Evolutionary conservation across 192 early-diverging fungal genomes (phyloP).

Genomic region (Coemansia sp.): DNA sequence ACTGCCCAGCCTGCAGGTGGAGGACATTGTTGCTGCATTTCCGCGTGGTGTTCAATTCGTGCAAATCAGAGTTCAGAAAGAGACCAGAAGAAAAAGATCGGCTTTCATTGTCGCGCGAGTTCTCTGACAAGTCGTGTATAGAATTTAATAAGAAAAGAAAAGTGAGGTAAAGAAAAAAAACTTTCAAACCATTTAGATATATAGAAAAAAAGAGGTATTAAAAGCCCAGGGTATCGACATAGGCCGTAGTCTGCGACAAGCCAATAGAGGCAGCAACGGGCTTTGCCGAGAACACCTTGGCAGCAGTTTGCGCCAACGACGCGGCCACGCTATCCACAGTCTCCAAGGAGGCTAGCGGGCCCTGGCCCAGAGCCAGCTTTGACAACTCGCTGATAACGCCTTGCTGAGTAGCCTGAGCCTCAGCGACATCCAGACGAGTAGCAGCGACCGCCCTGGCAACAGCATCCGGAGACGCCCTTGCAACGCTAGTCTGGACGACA

Average conservation of each 20-base stretch:
- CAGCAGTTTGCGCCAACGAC: constrained; percentile 21
- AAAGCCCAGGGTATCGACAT: constrained; percentile 57
- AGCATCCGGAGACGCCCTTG: constrained; percentile 56
- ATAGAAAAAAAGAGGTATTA: constrained; percentile 13
- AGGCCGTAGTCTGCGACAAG: constrained; percentile 45
- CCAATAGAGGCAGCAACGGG: constrained; percentile 47
- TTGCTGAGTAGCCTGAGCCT: constrained; percentile 20
- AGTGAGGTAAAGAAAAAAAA: neutral
- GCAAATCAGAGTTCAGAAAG: neutral
- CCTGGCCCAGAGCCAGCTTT: constrained; percentile 32
- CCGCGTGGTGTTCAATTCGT: neutral
- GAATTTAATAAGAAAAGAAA: neutral
- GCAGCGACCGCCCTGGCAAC: constrained; percentile 64
- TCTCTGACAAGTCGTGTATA: neutral
- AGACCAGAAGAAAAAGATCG: neutral
- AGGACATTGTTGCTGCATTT: neutral
- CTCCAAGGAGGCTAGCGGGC: constrained; percentile 21
- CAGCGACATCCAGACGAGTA: constrained; percentile 32
- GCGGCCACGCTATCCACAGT: constrained; percentile 24
- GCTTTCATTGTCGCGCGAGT: neutral
- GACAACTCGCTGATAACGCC: constrained; percentile 29
- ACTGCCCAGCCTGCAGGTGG: neutral
- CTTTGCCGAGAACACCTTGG: constrained; percentile 35
- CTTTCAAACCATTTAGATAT: neutral
- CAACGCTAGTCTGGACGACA: constrained; percentile 62